A percentile compares a stretch with the other conserved stretches of the same genome.
Conservation (phyloP, 2,329 filamentous ascomycete genomes). For the Alternaria sp. region DNA sequence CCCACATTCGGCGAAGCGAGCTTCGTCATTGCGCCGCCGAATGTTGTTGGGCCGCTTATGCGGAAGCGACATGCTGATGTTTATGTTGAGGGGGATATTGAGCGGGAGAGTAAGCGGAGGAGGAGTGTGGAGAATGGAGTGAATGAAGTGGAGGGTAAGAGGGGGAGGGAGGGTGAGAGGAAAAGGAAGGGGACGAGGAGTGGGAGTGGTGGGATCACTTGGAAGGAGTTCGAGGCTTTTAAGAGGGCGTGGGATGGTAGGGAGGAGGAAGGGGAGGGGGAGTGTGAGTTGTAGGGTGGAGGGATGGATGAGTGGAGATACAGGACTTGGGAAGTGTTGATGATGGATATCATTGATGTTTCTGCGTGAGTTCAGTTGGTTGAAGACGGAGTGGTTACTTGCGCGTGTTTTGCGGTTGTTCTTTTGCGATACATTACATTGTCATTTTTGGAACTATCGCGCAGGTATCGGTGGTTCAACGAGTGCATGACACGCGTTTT, state of each 20-base stretch:
- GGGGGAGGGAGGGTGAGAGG: background rate
- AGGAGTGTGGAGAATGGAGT: background rate
- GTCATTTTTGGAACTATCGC: too few relatives aligned
- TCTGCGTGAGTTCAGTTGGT: too few relatives aligned
- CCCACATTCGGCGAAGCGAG: background rate
- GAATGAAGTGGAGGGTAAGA: too few relatives aligned
- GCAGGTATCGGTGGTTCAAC: too few relatives aligned
- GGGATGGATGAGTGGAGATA: too few relatives aligned
- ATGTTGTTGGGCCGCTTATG: background rate
- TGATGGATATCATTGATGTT: too few relatives aligned
- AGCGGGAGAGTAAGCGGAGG: background rate
- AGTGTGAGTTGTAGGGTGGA: background rate
- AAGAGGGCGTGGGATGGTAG: background rate
- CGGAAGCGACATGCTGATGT: background rate
- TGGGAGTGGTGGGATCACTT: too few relatives aligned
- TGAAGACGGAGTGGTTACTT: rapidly evolving
- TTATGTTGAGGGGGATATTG: background rate
- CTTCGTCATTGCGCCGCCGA: background rate
- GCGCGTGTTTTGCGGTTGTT: too few relatives aligned
- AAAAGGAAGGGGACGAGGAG: too few relatives aligned
- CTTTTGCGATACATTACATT: too few relatives aligned
- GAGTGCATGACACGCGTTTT: too few relatives aligned
- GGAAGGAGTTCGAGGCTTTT: background rate
- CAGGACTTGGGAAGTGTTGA: too few relatives aligned
- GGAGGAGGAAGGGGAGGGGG: background rate